Evolutionary conservation across 345 rosid genomes (phyloP).

Genomic region (Eucalyptus coolabah): DNA sequence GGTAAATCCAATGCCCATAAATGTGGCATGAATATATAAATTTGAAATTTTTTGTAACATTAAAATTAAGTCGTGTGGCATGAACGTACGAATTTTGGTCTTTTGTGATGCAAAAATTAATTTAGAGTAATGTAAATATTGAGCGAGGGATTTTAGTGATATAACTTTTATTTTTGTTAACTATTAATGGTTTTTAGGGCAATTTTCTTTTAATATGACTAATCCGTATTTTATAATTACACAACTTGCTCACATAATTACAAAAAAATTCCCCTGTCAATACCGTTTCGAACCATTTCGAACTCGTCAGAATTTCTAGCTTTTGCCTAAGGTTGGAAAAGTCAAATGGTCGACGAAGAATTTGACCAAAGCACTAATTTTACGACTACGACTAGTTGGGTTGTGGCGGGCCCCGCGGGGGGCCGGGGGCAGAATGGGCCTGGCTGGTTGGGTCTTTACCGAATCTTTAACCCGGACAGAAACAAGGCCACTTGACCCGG

Average conservation of each 20-base stretch:
- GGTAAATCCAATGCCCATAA: not conserved
- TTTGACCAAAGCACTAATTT: not conserved
- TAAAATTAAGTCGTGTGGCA: too few species aligned
- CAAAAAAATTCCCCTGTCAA: not conserved
- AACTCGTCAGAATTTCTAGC: not conserved
- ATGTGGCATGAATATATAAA: not conserved
- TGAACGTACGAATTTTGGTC: too few species aligned
- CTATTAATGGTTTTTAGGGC: not conserved
- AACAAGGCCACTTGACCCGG: not conserved
- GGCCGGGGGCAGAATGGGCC: not conserved
- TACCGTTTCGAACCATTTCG: not conserved
- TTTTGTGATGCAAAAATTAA: not conserved
- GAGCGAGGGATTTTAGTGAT: not conserved
- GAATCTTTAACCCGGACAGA: not conserved
- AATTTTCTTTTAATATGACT: not conserved
- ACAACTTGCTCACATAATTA: not conserved
- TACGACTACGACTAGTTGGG: not conserved
- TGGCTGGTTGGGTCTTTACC: not conserved
- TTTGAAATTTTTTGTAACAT: too few species aligned
- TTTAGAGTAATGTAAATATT: not conserved
- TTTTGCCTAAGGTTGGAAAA: not conserved
- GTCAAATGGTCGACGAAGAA: not conserved
- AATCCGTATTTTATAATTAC: not conserved
- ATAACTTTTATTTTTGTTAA: not conserved
- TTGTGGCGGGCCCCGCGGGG: too few species aligned